These are phyloP conservation scores for Penicillium hesseltinei DNA, from an alignment of 2,329 filamentous ascomycete species.

Conservation along the genomic window DNA sequence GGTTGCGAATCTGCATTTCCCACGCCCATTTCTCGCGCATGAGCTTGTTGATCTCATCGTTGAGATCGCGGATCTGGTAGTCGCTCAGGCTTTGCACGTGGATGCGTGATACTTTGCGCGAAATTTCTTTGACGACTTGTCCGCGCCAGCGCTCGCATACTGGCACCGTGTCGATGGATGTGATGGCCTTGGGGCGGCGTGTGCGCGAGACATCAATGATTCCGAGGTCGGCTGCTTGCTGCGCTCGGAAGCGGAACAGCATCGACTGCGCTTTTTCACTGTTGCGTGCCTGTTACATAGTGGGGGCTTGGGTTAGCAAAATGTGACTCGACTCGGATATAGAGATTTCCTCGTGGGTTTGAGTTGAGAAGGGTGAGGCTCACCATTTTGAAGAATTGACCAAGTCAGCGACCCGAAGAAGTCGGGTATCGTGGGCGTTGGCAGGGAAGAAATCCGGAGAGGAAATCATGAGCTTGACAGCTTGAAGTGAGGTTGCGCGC, in stretches of 20 bases:
- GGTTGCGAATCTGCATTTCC: constrained; percentile 92
- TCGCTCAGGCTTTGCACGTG: constrained; percentile 89
- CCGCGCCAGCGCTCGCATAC: constrained; percentile 97
- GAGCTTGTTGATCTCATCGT: constrained; percentile 98
- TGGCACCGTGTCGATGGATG: constrained; percentile 77
- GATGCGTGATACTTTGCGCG: constrained; percentile 93
- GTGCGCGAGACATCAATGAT: constrained; percentile 92
- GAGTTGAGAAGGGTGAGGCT: constrained; percentile 1
- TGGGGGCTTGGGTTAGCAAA: constrained; percentile 23
- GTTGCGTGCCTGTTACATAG: constrained; percentile 72
- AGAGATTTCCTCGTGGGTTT: not conserved
- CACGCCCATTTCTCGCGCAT: constrained; percentile 99
- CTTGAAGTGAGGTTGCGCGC: constrained; percentile 30
- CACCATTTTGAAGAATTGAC: constrained; percentile 32
- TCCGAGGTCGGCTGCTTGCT: constrained; percentile 91
- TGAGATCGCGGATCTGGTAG: constrained; percentile 95
- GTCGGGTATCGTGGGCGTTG: constrained; percentile 15
- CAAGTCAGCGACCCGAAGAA: constrained; percentile 14
- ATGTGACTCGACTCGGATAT: not conserved
- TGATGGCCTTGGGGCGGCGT: constrained; percentile 87
- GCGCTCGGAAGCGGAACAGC: constrained; percentile 99
- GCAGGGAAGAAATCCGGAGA: constrained; percentile 21
- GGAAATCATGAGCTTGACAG: constrained; percentile 25
- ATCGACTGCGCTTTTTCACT: constrained; percentile 99
- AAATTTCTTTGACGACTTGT: constrained; percentile 95